Evolutionary conservation across 1,284 basidiomycete species (phyloP), one percentile per base, ranked within the genome.

Genomic region (Ceratobasidium sp.): DNA sequence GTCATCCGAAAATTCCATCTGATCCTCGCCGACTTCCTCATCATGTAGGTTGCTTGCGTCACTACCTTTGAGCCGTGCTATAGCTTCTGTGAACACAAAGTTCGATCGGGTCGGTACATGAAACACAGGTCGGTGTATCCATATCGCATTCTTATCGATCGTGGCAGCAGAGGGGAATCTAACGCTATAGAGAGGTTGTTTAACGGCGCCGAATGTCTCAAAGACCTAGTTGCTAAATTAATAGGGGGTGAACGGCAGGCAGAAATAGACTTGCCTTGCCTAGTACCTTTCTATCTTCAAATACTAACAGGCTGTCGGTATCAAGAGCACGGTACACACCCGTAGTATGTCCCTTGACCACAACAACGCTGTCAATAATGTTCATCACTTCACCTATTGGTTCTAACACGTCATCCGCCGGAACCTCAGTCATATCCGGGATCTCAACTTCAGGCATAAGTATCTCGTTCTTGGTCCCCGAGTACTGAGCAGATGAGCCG

Each of bases 11-110:
- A 96, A 97, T 81, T 97, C 95, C 23, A 95, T 82, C 82, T 97
- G 95, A 76, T 95, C 90, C 15, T 94, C 95, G 2, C 87, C 93
- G 0, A 94, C 92, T 82, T 97, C 95, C 84, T 97, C 95, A 81
- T 97, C 96, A 81, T 95, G 91, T 7, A 95, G 88, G 83, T 97
- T 97, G 83, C 94, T 96, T n/a, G 96, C 95, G 81, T 97, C 95
- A 81, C 94, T 96, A 52, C 95, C 96, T 82, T 92, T 95, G 64
- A 89, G 80, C 38, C 85, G 87, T 78, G 88, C 88, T 52, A 97
- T 88, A 68, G 91, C 88, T 62, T 88, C 87, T 12, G 95, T 87
- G 82, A 94, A 94, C 50, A 96, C 92, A 81, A 95, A 95, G 66
- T 89, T 89, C 84, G 94, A 95, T 61, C 90, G 90, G 40, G 86